Conservation (phyloP, 2,329 filamentous ascomycete species). For the Claviceps sp. region DNA sequence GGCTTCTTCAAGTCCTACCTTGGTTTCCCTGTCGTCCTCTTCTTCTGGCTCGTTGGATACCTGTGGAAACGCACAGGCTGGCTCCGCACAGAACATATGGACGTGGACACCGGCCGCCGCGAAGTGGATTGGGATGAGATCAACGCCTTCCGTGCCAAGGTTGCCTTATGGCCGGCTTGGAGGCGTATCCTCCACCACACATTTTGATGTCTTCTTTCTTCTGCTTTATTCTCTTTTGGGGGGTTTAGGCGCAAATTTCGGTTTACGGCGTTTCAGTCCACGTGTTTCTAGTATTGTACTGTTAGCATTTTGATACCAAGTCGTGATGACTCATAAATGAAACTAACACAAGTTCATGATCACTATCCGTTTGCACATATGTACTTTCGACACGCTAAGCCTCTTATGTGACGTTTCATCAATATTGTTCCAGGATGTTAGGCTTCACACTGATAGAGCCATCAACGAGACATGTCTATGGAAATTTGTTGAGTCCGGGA, state of each 20-base stretch:
- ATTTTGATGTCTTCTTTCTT: slow-evolving; percentile 17
- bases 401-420: too few species aligned
- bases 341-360: too few species aligned
- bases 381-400: too few species aligned
- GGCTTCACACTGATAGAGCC: too few species aligned
- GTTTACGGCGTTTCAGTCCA: background rate
- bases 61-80: slow-evolving; percentile 53
- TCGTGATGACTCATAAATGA: background rate
- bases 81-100: slow-evolving; percentile 46
- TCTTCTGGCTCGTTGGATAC: slow-evolving; percentile 45
- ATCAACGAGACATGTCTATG: too few species aligned
- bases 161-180: slow-evolving; percentile 40
- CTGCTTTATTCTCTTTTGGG: background rate
- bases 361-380: too few species aligned
- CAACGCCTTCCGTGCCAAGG: slow-evolving; percentile 36
- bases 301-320: slow-evolving; percentile 14
- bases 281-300: slow-evolving; percentile 4
- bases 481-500: too few species aligned
- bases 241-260: background rate
- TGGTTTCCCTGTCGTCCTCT: slow-evolving; percentile 38
- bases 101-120: slow-evolving; percentile 53
- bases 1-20: slow-evolving; percentile 44
- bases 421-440: too few species aligned
- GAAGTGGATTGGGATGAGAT: slow-evolving; percentile 54
- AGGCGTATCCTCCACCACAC: slow-evolving; percentile 24